Conservation (phyloP, 768 basidiomycete genomes). For the Rickenella mellea region DNA sequence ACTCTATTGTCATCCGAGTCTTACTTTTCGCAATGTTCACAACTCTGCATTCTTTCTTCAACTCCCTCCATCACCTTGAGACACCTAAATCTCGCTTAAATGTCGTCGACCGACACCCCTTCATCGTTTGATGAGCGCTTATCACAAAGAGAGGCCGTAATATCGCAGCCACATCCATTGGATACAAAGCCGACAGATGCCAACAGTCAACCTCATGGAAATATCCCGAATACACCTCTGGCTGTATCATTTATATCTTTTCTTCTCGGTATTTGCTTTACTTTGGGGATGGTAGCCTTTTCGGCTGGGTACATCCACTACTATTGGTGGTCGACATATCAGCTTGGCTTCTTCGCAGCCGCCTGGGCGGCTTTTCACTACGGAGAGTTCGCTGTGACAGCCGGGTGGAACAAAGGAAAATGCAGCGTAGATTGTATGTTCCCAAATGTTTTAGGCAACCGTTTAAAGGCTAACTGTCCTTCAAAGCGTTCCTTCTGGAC, state of each 20-base stretch:
- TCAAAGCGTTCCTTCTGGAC: slow-evolving; percentile 82
- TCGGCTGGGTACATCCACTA: slow-evolving; percentile 31
- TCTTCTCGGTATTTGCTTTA: slow-evolving; percentile 66
- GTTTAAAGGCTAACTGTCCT: slow-evolving; percentile 5
- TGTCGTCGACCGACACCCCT: too few species aligned
- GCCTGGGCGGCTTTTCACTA: slow-evolving; percentile 87
- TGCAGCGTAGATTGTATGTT: slow-evolving; percentile 86
- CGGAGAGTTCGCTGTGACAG: slow-evolving; percentile 91
- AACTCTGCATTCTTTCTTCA: too few species aligned
- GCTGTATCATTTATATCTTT: slow-evolving; percentile 73
- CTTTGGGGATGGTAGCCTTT: slow-evolving; percentile 45
- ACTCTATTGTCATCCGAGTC: too few species aligned
- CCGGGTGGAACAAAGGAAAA: slow-evolving; percentile 90
- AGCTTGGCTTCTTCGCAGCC: slow-evolving; percentile 76
- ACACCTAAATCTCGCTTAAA: too few species aligned
- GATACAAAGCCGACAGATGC: slow-evolving; percentile 41
- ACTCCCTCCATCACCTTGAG: too few species aligned
- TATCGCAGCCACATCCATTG: slow-evolving; percentile 27
- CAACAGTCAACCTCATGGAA: slow-evolving; percentile 31
- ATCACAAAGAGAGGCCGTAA: slow-evolving; percentile 27
- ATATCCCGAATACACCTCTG: slow-evolving; percentile 85
- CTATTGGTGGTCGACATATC: slow-evolving; percentile 58
- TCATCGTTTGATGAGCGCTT: slow-evolving; percentile 41
- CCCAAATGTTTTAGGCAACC: slow-evolving; percentile 1
- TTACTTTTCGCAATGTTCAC: too few species aligned